Conservation (phyloP, 1,139 yeast genomes). For the Kodamaea plutei region DNA sequence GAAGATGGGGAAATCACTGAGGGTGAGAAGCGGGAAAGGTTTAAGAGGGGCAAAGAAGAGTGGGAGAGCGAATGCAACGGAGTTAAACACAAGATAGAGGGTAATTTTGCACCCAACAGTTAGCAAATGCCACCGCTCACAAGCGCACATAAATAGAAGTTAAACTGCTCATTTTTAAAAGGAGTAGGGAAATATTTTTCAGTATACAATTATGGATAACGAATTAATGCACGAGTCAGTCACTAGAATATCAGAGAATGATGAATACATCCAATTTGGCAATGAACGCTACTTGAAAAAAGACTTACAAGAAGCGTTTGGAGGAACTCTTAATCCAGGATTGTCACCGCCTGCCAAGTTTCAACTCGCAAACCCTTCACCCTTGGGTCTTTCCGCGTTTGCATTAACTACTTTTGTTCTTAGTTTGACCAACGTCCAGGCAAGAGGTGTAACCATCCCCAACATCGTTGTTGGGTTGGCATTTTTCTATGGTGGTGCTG, state of each 20-base stretch:
- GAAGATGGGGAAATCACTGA: too few species aligned
- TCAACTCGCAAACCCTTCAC: constrained; percentile 55
- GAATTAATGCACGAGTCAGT: too few species aligned
- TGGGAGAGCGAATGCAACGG: too few species aligned
- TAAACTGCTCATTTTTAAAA: too few species aligned
- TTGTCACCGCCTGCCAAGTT: constrained; percentile 32
- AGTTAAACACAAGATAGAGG: too few species aligned
- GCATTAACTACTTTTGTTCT: constrained; percentile 47
- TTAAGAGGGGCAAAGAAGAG: too few species aligned
- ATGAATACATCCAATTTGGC: constrained; percentile 67
- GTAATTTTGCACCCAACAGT: too few species aligned
- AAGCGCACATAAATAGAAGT: too few species aligned
- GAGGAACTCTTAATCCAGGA: constrained; percentile 40
- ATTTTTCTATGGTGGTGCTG: constrained; percentile 60
- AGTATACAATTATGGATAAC: too few species aligned
- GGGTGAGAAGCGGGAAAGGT: too few species aligned
- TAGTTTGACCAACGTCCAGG: constrained; percentile 47
- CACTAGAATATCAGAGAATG: constrained; percentile 12
- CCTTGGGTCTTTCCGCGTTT: constrained; percentile 56
- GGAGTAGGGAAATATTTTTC: too few species aligned
- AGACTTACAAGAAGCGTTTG: constrained; percentile 41
- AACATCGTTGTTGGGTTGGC: constrained; percentile 47
- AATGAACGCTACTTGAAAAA: constrained; percentile 54
- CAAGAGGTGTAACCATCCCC: constrained; percentile 47
- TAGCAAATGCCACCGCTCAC: too few species aligned